Conservation (phyloP, 177 flowering plant genomes). For the Vitis hybrid region DNA sequence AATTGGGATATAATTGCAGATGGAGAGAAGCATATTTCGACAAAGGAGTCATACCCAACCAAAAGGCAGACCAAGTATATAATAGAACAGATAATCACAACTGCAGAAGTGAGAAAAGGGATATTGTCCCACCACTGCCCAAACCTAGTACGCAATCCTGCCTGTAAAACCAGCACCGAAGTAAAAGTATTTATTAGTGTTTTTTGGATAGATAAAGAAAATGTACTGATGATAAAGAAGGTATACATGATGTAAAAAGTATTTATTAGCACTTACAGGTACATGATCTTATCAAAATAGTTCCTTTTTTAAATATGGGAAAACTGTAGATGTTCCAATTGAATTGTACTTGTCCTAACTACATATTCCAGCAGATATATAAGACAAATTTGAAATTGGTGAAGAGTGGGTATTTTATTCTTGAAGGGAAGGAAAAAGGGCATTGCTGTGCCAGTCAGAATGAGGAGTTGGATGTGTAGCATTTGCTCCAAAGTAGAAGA, state of each 20-base stretch:
- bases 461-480: too few species aligned
- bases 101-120: conserved; percentile 83
- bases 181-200: not conserved
- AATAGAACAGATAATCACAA: conserved; percentile 67
- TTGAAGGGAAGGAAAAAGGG: too few species aligned
- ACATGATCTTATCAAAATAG: too few species aligned
- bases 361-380: too few species aligned
- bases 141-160: conserved; percentile 73
- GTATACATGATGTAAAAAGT: not conserved
- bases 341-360: too few species aligned
- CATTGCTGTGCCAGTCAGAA: too few species aligned
- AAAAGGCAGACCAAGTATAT: conserved; percentile 88
- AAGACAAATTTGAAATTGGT: too few species aligned
- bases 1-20: conserved; percentile 64
- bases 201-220: not conserved
- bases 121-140: conserved; percentile 88
- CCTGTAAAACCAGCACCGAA: conserved; percentile 37
- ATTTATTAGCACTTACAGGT: not conserved
- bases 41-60: conserved; percentile 89
- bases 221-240: too few species aligned
- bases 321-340: too few species aligned
- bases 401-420: too few species aligned
- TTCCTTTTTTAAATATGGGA: too few species aligned
- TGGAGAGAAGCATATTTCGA: conserved; percentile 85
- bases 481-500: too few species aligned